Percentiles rank a stretch among this genome's conserved stretches.
Conservation (phyloP, 768 basidiomycete species). For the Kockovaella imperatae region DNA sequence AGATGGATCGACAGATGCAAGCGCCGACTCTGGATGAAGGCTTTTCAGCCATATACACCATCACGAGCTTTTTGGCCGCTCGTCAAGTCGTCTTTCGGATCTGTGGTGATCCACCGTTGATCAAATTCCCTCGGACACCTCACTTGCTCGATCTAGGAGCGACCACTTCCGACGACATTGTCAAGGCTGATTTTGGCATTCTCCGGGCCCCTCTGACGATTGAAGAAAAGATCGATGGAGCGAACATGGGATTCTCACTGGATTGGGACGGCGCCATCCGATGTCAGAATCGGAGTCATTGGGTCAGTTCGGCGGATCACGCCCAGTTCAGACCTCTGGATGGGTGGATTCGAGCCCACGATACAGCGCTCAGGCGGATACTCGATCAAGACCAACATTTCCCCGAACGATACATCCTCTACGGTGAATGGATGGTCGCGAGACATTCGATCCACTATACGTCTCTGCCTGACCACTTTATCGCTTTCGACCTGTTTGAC, state of each 20-base stretch:
- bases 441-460: conserved; percentile 59
- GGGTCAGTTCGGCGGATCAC: conserved; percentile 53
- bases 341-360: conserved; percentile 53
- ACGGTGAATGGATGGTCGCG: conserved; percentile 59
- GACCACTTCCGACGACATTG: conserved; percentile 53
- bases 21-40: conserved; percentile 52
- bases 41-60: conserved; percentile 51
- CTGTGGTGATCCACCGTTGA: conserved; percentile 48
- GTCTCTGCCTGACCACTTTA: conserved; percentile 53
- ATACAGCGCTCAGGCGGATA: conserved; percentile 32
- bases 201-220: conserved; percentile 46
- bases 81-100: conserved; percentile 50
- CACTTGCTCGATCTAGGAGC: conserved; percentile 58
- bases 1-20: conserved; percentile 51
- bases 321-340: conserved; percentile 58
- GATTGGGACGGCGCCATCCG: conserved; percentile 48
- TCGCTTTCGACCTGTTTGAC: conserved; percentile 47
- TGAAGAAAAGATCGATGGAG: conserved; percentile 62
- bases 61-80: conserved; percentile 53
- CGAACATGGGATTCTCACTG: conserved; percentile 61
- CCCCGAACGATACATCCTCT: conserved; percentile 55
- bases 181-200: conserved; percentile 16
- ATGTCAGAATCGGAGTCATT: conserved; percentile 60
- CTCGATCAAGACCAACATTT: conserved; percentile 49
- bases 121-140: conserved; percentile 59